Evolutionary conservation across 2,329 filamentous ascomycete genomes (phyloP), one percentile per base, ranked within the genome.

Genomic region (Neonectria faginata): DNA sequence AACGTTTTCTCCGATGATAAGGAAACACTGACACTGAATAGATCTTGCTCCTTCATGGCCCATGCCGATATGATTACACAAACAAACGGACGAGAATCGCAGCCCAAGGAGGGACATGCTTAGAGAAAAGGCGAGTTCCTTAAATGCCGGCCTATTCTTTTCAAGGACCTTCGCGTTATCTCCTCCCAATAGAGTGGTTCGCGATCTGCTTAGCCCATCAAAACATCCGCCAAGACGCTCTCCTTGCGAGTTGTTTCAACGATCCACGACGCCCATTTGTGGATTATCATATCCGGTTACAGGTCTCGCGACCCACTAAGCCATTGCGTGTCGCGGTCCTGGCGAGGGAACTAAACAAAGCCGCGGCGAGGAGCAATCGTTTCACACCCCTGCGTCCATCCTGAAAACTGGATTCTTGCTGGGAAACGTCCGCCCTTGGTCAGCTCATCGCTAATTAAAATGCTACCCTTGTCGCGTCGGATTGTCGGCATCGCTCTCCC

Each of bases 231-330:
- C 50, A 42, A 16, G 20, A 54, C 39, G 31, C 36, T 31, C 7
- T 27, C 25, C 41, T 18, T 20, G 29, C 50, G 29, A 51, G 22
- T 58, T 53, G 60, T 63, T 63, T 63, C 60, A 11, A 59, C 44
- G 33, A 25, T 29, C 14, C 47, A 36, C 55, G 20, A 44, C 42
- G 20, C 22, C 50, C 45, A 63, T 63, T 63, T 55, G 60, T 63
- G 60, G 60, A 63, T 44, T 63, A 54, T 63, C 20, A 44, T 20
- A 31, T 52, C 55, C 58, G 55, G 55, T 57, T 47, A 52, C 53
- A 53, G 55, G 44, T 52, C n/a, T 61, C 22, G 29, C 50, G 60
- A 27, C 31, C 60, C 60, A 48, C 56, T n/a, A 27, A 48, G 42
- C 55, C n/a, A 25, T 14, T 25, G 56, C 60, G 60, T 22, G 60